Evolutionary conservation across 345 rosid genomes (phyloP).

Genomic region (Cardamine chenopodiifolia): DNA sequence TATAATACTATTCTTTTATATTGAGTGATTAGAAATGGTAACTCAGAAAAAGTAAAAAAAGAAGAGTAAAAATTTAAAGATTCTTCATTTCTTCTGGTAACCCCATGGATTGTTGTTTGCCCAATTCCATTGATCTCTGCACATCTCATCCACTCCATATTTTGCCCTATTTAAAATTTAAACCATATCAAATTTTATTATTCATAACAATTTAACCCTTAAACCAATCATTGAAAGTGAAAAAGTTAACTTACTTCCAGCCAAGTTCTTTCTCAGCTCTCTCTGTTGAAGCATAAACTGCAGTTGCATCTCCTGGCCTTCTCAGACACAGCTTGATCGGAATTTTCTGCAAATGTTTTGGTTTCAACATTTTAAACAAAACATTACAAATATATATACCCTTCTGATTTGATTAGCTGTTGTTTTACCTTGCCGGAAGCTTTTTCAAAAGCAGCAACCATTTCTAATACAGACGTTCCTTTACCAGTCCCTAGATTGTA

Average conservation of each 20-base stretch:
- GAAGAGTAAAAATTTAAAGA: conserved; percentile 22
- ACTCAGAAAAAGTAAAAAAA: not conserved
- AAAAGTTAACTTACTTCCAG: conserved; percentile 70
- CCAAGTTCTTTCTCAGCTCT: conserved; percentile 85
- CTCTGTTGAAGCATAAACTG: conserved; percentile 78
- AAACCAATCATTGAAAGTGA: conserved; percentile 5
- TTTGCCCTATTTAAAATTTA: conserved; percentile 64
- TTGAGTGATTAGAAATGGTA: conserved; percentile 19
- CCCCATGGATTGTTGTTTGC: conserved; percentile 87
- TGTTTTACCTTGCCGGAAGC: conserved; percentile 76
- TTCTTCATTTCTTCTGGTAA: conserved; percentile 63
- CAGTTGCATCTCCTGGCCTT: conserved; percentile 90
- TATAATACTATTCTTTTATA: conserved; percentile 7
- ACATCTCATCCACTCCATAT: conserved; percentile 88
- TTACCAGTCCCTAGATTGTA: conserved; percentile 88
- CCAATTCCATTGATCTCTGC: conserved; percentile 97
- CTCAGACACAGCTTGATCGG: conserved; percentile 74
- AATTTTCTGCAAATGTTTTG: conserved; percentile 62
- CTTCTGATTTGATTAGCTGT: not conserved
- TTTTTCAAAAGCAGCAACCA: conserved; percentile 91
- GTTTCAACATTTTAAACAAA: conserved; percentile 6
- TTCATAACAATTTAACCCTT: not conserved
- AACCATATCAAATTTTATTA: conserved; percentile 1
- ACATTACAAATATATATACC: not conserved
- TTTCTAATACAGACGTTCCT: conserved; percentile 84